Conservation (phyloP, 106 monocot genomes). For the Acorus calamus region DNA sequence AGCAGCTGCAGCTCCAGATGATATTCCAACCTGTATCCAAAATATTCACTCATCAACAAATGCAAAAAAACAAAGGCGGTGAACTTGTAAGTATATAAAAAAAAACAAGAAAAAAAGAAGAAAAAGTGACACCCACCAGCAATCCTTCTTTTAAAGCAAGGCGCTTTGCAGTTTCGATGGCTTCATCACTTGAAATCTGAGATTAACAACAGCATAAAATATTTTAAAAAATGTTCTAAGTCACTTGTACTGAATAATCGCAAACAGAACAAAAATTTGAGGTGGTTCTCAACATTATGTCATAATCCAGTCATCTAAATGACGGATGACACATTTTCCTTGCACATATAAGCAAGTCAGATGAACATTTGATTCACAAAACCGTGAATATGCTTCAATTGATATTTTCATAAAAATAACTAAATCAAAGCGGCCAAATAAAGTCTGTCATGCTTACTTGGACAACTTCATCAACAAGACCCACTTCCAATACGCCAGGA, state of each 20-base stretch:
- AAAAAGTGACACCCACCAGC: slow-evolving; percentile 35
- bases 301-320: no score
- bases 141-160: slow-evolving; percentile 90
- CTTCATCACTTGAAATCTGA: slow-evolving; percentile 82
- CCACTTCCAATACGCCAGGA: slow-evolving; percentile 52
- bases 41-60: neutral
- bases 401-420: no score
- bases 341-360: no score
- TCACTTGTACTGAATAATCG: neutral
- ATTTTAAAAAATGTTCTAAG: neutral
- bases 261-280: neutral
- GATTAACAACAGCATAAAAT: neutral
- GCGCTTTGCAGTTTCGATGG: slow-evolving; percentile 67
- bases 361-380: no score
- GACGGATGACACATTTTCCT: no score
- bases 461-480: slow-evolving; percentile 55
- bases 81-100: neutral
- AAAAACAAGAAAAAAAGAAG: no score
- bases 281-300: no score
- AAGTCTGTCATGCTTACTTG: slow-evolving; percentile 25
- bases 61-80: neutral
- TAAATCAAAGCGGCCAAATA: neutral
- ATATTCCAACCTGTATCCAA: slow-evolving; percentile 64
- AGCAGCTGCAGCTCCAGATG: slow-evolving; percentile 81
- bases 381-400: no score